phyloP scores from a whole-genome alignment of 2,329 filamentous ascomycete species.

The Knoxdaviesia proteae region DNA sequence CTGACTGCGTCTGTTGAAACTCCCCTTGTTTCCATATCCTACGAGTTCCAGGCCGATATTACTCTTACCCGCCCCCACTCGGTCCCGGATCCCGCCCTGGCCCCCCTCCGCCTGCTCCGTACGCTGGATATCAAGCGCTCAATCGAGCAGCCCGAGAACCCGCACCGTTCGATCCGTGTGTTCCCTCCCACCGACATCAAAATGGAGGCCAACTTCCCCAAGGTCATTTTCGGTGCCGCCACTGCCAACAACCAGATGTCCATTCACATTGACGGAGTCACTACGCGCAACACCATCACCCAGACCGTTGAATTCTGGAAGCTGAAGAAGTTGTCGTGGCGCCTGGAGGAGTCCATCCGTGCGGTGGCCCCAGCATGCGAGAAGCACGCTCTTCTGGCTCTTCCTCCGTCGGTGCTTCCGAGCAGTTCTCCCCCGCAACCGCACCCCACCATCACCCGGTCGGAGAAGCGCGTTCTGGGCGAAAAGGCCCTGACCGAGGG shows the following conservation, averaged over 20 bases:
- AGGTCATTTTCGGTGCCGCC: constrained; percentile 51
- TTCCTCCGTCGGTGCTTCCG: constrained; percentile 28
- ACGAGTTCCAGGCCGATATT: constrained; percentile 53
- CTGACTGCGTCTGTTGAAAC: constrained; percentile 71
- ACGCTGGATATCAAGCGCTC: constrained; percentile 59
- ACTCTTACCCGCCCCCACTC: constrained; percentile 35
- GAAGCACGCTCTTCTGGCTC: constrained; percentile 33
- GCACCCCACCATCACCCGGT: constrained; percentile 21
- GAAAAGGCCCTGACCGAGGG: constrained; percentile 64
- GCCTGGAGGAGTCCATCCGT: constrained; percentile 72
- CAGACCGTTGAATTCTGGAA: constrained; percentile 67
- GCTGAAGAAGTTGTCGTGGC: constrained; percentile 80
- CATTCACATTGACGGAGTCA: constrained; percentile 71
- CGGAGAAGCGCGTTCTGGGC: constrained; percentile 58
- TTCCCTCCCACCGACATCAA: constrained; percentile 94
- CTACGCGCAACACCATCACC: constrained; percentile 44
- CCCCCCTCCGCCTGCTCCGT: constrained; percentile 39
- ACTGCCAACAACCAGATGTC: constrained; percentile 62
- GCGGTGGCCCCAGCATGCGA: constrained; percentile 60
- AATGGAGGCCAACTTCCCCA: constrained; percentile 60
- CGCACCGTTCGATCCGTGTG: constrained; percentile 78
- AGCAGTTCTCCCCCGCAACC: too few relatives aligned
- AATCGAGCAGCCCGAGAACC: constrained; percentile 49
- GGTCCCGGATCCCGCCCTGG: constrained; percentile 17
- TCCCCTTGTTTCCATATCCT: constrained; percentile 51